Evolutionary conservation across 2,329 filamentous ascomycete species (phyloP).

Genomic region (Basipetospora chlamydospora): DNA sequence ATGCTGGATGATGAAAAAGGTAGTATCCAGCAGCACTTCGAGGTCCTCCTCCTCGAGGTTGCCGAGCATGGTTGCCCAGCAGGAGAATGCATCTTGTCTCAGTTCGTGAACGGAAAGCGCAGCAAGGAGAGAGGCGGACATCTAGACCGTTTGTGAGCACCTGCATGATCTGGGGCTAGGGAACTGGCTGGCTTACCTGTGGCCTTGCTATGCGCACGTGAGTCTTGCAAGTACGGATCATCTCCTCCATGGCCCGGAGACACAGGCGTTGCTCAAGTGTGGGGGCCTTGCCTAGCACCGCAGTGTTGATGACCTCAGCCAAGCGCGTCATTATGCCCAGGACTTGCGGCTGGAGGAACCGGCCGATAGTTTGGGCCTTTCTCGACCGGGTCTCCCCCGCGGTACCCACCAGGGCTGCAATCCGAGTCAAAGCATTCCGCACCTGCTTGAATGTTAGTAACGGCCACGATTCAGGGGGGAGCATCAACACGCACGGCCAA

Average conservation of each 20-base stretch:
- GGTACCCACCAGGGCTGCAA: conserved; percentile 25
- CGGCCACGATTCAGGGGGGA: background rate
- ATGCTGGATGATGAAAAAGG: conserved; percentile 71
- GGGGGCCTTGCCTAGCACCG: conserved; percentile 34
- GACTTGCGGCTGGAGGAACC: conserved; percentile 71
- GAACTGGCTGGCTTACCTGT: conserved; percentile 41
- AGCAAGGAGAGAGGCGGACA: conserved; percentile 82
- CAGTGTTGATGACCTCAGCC: conserved; percentile 63
- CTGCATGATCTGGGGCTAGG: background rate
- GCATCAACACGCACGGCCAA: conserved; percentile 33
- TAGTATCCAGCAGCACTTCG: conserved; percentile 68
- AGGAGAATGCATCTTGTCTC: conserved; percentile 64
- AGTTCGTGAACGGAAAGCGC: conserved; percentile 62
- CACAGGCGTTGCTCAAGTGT: conserved; percentile 59
- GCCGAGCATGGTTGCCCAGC: conserved; percentile 68
- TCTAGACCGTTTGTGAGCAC: conserved; percentile 57
- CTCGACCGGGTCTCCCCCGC: conserved; percentile 30
- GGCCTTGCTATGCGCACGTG: conserved; percentile 69
- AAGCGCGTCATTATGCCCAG: conserved; percentile 77
- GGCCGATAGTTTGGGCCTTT: conserved; percentile 44
- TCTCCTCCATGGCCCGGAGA: conserved; percentile 72
- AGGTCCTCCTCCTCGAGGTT: conserved; percentile 68
- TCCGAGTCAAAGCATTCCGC: conserved; percentile 29
- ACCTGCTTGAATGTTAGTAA: conserved; percentile 24
- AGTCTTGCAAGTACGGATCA: conserved; percentile 62